Conservation (phyloP, 441 rosid genomes). For the Populus hybrid region DNA sequence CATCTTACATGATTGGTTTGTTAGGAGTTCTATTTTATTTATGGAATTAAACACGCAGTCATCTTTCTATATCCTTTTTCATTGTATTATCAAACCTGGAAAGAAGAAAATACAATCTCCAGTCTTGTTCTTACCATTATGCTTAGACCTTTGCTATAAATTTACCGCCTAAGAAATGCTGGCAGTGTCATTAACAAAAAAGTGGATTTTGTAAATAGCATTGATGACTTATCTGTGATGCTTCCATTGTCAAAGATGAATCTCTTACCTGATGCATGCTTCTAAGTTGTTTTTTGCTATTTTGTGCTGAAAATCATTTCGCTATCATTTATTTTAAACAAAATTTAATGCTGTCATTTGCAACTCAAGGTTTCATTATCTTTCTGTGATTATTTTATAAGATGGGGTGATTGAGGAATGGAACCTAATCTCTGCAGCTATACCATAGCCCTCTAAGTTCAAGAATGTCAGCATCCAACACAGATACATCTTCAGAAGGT, state of each 20-base stretch:
- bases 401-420: constrained; percentile 10
- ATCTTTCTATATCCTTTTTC: too few species aligned
- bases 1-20: too few species aligned
- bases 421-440: constrained; percentile 50
- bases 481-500: constrained; percentile 42
- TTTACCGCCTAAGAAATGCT: neutral
- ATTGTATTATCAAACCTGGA: too few species aligned
- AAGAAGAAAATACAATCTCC: too few species aligned
- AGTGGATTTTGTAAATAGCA: neutral
- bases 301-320: neutral
- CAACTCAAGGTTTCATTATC: constrained; percentile 5
- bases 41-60: too few species aligned
- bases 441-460: constrained; percentile 49
- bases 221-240: neutral
- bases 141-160: too few species aligned
- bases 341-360: neutral
- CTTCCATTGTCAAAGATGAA: neutral
- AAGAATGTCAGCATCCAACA: constrained; percentile 31
- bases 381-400: constrained; percentile 9
- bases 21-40: too few species aligned
- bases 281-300: constrained; percentile 2
- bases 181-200: neutral
- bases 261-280: neutral
- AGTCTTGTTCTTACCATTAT: too few species aligned
- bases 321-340: neutral